phyloP scores from a whole-genome alignment of 805 yeast species.

The Metschnikowia bowlesiae region DNA sequence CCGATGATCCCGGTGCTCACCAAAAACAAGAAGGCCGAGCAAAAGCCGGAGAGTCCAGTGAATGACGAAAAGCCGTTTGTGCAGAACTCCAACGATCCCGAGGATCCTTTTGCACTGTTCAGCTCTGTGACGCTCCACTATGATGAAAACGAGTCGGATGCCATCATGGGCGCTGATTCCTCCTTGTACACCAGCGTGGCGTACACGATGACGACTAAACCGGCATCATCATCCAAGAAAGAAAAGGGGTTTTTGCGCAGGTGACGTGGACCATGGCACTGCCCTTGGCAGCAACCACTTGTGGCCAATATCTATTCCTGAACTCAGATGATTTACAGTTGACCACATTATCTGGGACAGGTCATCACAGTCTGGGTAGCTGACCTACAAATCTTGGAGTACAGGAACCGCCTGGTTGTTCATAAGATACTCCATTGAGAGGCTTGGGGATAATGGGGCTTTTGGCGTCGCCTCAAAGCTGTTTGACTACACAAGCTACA shows the following conservation, averaged over 20 bases:
- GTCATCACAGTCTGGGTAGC: too few species aligned
- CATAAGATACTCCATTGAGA: too few species aligned
- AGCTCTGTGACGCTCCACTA: constrained; percentile 84
- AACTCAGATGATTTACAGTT: too few species aligned
- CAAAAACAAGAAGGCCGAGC: constrained; percentile 22
- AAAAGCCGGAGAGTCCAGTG: constrained; percentile 32
- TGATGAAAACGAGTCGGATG: constrained; percentile 46
- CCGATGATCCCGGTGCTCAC: constrained; percentile 88
- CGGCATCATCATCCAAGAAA: constrained; percentile 16
- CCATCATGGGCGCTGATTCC: constrained; percentile 43
- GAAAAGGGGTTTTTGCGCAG: constrained; percentile 32
- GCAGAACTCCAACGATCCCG: constrained; percentile 23
- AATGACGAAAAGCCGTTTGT: constrained; percentile 8
- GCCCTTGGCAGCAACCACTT: too few species aligned
- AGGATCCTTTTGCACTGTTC: constrained; percentile 80
- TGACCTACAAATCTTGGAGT: too few species aligned
- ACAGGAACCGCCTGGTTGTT: too few species aligned
- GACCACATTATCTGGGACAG: too few species aligned
- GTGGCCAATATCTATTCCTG: too few species aligned
- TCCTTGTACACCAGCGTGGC: constrained; percentile 50
- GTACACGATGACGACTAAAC: constrained; percentile 44
- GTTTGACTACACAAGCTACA: too few species aligned
- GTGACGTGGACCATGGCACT: constrained; percentile 3
- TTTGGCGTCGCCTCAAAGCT: too few species aligned
- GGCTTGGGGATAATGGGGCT: too few species aligned